Conservation (phyloP, 306 rosid genomes). For the Canavalia gladiata region DNA sequence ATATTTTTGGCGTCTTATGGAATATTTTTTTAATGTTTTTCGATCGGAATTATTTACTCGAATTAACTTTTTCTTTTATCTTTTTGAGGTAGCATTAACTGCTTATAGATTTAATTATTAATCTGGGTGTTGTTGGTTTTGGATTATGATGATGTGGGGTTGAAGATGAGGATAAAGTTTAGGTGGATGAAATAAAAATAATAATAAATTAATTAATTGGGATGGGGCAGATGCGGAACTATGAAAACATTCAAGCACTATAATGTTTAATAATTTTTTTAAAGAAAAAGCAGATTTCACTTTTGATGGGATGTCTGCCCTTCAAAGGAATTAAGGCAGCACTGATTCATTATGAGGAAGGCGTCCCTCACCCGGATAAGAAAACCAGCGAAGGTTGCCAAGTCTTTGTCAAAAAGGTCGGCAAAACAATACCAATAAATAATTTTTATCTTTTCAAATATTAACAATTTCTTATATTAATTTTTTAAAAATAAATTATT, state of each 20-base stretch:
- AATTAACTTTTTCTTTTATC: background rate
- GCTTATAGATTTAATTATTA: constrained; percentile 6
- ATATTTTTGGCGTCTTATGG: background rate
- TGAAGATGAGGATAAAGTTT: constrained; percentile 46
- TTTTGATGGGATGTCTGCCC: constrained; percentile 49
- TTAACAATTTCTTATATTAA: no score
- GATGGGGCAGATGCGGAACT: constrained; percentile 44
- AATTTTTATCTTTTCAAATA: no score
- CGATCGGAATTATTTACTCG: background rate
- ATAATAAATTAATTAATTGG: constrained; percentile 10
- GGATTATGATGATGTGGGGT: constrained; percentile 42
- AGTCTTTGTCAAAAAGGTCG: constrained; percentile 27
- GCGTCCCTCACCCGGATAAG: background rate
- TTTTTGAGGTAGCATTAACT: background rate
- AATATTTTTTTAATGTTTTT: background rate
- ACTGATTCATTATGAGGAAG: constrained; percentile 12
- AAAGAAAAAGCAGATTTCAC: constrained; percentile 45
- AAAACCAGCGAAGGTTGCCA: background rate
- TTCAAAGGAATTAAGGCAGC: constrained; percentile 45
- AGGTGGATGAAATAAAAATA: constrained; percentile 42
- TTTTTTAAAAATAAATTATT: no score
- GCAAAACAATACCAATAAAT: background rate
- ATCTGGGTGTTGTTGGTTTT: constrained; percentile 24
- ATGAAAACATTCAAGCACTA: constrained; percentile 30
- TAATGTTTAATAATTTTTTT: constrained; percentile 18